These are phyloP conservation scores for Barnettozyma californica DNA, from an alignment of 805 yeast genomes.

Conservation along the genomic window DNA sequence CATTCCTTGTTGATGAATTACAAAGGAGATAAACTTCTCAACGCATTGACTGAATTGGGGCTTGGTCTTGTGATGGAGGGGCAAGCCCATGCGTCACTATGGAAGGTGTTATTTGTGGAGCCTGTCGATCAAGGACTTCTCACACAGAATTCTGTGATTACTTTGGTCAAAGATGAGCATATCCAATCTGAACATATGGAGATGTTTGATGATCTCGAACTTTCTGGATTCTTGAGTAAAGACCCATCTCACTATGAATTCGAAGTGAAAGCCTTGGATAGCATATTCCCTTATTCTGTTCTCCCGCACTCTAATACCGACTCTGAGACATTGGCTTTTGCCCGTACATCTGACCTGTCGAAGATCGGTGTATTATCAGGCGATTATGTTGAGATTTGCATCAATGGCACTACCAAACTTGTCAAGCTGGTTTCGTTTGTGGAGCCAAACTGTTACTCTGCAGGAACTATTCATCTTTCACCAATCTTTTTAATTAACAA, in stretches of 20 bases:
- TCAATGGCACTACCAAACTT: conserved; percentile 7
- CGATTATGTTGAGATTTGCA: conserved; percentile 43
- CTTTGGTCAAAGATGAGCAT: conserved; percentile 37
- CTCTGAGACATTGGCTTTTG: conserved; percentile 38
- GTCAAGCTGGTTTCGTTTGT: conserved; percentile 48
- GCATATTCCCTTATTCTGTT: conserved; percentile 8
- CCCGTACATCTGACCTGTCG: conserved; percentile 45
- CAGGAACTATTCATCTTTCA: conserved; percentile 46
- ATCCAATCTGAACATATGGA: background rate
- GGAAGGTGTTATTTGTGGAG: conserved; percentile 52
- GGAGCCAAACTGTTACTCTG: conserved; percentile 50
- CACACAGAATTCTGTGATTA: conserved; percentile 41
- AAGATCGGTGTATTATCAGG: conserved; percentile 65
- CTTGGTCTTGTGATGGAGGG: conserved; percentile 17
- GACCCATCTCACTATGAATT: background rate
- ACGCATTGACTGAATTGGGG: conserved; percentile 9
- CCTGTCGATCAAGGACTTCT: conserved; percentile 68
- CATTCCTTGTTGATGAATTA: conserved; percentile 16
- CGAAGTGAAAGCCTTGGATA: conserved; percentile 4
- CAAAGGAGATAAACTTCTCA: conserved; percentile 13
- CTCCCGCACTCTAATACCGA: conserved; percentile 26
- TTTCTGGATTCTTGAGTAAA: conserved; percentile 15
- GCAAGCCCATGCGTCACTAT: conserved; percentile 29
- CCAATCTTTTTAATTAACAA: conserved; percentile 56
- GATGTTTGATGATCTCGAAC: conserved; percentile 9